Evolutionary conservation across 1,139 yeast genomes (phyloP), one percentile per base, ranked within the genome.

Genomic region (Kurtzmaniella natalensis): DNA sequence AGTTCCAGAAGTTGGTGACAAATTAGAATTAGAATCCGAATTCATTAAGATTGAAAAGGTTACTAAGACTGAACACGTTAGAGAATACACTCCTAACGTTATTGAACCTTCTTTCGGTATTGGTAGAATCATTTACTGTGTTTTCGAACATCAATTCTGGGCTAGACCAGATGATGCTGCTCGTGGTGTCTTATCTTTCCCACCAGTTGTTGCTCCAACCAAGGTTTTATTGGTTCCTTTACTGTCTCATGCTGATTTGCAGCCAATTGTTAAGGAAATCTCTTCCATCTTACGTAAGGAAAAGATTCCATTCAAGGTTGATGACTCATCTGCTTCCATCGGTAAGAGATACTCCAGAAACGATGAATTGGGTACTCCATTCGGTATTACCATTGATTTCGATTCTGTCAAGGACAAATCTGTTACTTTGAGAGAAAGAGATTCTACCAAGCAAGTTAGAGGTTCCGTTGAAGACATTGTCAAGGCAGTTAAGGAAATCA

Each of bases 31-130:
- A 43, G 95, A 82, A 48, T 59, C 68, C 37, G 76, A 78, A 32
- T 78, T 88, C 50, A 72, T 92, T 46, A 71, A 70, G 45, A 86
- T 92, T 56, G 87, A 76, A 50, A 79, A 84, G 70, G 82, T 78
- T 52, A 78, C 82, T 37, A 81, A 79, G 57, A 81, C 83, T 35
- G 95, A 87, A 64, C 95, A 89, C 59, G 73, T 92, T 39, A 86
- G 98, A 58, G 98, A 94, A 66, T 94, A 68, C 66, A 86, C 89
- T 47, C 99, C 99, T 44, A 89, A 87, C 57, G 99, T 94, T 41
- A 94, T 94, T 55, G 99, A 94, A 68, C 99, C 99, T 44, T 94
- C 99, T 6, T 94, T 94, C 54, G 99, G 99, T 76, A 85, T 94
- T 57, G 98, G 98, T 43, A 92, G 99, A 72, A 87, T 94, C 57